Base-by-base conservation (phyloP, 441 rosid genomes). In the Pelargonium australe region DNA sequence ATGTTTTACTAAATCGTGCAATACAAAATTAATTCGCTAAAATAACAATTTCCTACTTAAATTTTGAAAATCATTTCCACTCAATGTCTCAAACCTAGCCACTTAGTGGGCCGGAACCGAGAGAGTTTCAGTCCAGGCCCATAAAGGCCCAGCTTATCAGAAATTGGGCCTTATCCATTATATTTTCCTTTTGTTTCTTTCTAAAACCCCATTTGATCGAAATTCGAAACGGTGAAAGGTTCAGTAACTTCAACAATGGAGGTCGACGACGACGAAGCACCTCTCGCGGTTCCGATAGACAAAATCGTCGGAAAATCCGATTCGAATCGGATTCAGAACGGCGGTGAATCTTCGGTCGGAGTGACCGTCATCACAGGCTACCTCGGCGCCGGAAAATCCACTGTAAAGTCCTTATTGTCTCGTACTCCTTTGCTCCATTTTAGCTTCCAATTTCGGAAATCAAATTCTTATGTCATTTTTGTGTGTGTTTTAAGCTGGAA, bases 301-400 rank as follows among this genome's bases (percentile, higher is more conserved):
- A 65, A 60, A 34, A 16, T 64, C 5, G 69, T 63, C 60, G 11
- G 63, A 64, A 49, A 7, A 10, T 55, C 61, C 41, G 63, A 63
- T 12, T 44, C 0, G 77, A 17, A n/a, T 60, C 60, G 51, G 55
- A 25, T 51, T 47, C 71, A 14, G 67, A 53, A 12, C 70, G 11
- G 65, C 55, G 86, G 75, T 9, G 77, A 70, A 53, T 72, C 76
- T 68, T 66, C 94, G 0, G 96, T 91, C 16, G 92, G 97, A 12
- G 89, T 94, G 41, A 88, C 94, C 55, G 85, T 94, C 72, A 83
- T 94, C 81, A 88, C 99, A 0, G 99, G 99, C 69, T 91, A 91
- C 77, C 92, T 94, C 69, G 99, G 99, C 63, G 88, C 97, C 55
- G 99, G 99, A 44, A 89, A 89, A 76, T 94, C 99, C 83, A 94